Evolutionary conservation across 345 rosid species (phyloP), one percentile per base, ranked within the genome.

Genomic region (Eucalyptus cloeziana): DNA sequence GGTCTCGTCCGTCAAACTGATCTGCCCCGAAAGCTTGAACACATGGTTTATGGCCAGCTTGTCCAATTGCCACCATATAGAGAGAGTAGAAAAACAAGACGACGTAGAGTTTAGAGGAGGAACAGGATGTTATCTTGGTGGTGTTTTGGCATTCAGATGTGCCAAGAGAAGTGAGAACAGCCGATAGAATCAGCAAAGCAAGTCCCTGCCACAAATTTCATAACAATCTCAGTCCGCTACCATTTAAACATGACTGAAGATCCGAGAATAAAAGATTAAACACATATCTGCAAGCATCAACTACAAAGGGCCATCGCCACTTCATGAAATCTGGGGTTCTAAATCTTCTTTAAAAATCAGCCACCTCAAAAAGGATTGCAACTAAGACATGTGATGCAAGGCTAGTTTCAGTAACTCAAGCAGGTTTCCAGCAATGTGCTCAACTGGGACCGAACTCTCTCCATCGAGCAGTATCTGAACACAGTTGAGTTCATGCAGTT

Each of bases 1-100:
- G 94, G 62, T 93, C 93, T 6, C 62, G 88, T 52, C 87, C 94
- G 1, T 94, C 96, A 81, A 94, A 94, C 58, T 94, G 96, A 89
- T 94, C 96, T 49, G 96, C 96, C 79, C 96, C 96, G 56, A 94
- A 94, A n/a, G 95, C 94, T 52, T 92, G 92, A 30, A 93, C 94
- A 47, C 96, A 94, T 37, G 96, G 96, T 71, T 94, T 93, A 92
- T 93, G 94, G 56, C 94, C 95, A 24, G 94, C 96, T 85, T 94
- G 92, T 24, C 92, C 96, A 79, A 93, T 56, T 8, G 95, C 96
- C 87, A 91, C 92, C 13, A 94, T 89, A 10, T 92, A 90, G 14
- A 94, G 91, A 10, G 94, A 94, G 44, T 62, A 87, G 85, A 90
- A 91, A 67, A 91, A 90, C 87, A 90, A 44, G n/a, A 92, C 43